Conservation (phyloP, 1,284 basidiomycete species). For the Austropuccinia psidii region DNA sequence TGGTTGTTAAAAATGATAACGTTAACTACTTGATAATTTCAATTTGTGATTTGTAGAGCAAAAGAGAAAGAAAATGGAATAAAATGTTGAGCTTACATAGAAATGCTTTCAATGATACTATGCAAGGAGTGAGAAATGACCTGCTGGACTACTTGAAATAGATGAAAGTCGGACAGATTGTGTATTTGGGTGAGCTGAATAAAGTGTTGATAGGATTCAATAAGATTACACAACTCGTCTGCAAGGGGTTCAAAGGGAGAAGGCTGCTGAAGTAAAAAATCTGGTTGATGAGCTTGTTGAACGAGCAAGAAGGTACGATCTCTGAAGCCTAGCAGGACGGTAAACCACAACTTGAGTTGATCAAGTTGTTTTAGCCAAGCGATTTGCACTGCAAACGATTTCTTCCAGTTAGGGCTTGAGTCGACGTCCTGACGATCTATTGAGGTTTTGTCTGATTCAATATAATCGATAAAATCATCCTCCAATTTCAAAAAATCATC, state of each 20-base stretch:
- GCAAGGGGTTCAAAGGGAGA: not conserved
- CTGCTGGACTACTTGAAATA: constrained; percentile 3
- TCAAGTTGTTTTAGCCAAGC: constrained; percentile 1
- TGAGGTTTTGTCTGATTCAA: not conserved
- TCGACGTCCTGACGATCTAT: not conserved
- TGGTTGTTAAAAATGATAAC: not conserved
- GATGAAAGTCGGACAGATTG: not conserved
- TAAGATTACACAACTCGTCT: not conserved
- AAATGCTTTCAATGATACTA: not conserved
- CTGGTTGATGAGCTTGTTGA: not conserved
- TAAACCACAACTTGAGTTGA: constrained; percentile 10
- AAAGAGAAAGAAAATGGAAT: not conserved
- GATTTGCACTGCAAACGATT: not conserved
- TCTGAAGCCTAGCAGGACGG: not conserved
- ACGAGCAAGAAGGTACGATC: not conserved
- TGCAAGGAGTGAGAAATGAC: constrained; percentile 3
- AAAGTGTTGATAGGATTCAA: constrained; percentile 14
- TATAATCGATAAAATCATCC: constrained; percentile 12
- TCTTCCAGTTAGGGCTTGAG: not conserved
- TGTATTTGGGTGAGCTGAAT: not conserved
- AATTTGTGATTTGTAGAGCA: no score
- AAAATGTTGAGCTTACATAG: no score
- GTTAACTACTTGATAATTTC: not conserved
- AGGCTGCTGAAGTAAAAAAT: not conserved
- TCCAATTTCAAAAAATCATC: constrained; percentile 2